phyloP scores from a whole-genome alignment of 169 alveolate genomes.

The Eimeria falciformis region DNA sequence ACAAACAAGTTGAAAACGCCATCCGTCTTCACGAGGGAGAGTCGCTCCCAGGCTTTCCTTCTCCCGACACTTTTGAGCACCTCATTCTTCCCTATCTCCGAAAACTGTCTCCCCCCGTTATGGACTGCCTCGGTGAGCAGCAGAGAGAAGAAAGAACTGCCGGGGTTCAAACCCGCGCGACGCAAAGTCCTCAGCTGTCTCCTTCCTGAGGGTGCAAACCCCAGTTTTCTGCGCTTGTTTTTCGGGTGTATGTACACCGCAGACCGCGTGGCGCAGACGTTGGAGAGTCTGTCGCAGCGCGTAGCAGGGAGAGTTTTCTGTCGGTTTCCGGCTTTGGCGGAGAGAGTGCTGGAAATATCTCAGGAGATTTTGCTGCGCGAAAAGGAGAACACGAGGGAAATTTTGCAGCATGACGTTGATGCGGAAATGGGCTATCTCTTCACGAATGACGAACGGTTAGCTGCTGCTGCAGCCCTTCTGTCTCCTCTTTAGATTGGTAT shows the following conservation, averaged over 20 bases:
- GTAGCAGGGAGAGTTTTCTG: slow-evolving; percentile 93
- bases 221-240: neutral
- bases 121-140: slow-evolving; percentile 85
- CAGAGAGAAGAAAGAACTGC: no score
- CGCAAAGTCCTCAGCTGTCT: no score
- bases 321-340: slow-evolving; percentile 95
- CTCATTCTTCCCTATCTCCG: slow-evolving; percentile 96
- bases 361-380: slow-evolving; percentile 91
- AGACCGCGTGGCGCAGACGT: slow-evolving; percentile 86
- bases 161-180: no score
- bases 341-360: slow-evolving; percentile 89
- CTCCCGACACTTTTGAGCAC: slow-evolving; percentile 97
- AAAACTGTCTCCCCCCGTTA: slow-evolving; percentile 92
- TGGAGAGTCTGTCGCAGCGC: slow-evolving; percentile 93
- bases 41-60: slow-evolving; percentile 98
- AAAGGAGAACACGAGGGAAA: slow-evolving; percentile 90
- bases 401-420: slow-evolving; percentile 92
- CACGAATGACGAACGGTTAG: slow-evolving; percentile 92
- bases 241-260: slow-evolving; percentile 42
- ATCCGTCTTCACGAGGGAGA: slow-evolving; percentile 98
- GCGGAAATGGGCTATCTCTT: slow-evolving; percentile 93
- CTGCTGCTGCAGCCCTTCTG: neutral
- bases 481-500: no score
- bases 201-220: no score
- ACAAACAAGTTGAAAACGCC: slow-evolving; percentile 96